phyloP scores from a whole-genome alignment of 2,329 filamentous ascomycete species.

The Neofusicoccum cordaticola region DNA sequence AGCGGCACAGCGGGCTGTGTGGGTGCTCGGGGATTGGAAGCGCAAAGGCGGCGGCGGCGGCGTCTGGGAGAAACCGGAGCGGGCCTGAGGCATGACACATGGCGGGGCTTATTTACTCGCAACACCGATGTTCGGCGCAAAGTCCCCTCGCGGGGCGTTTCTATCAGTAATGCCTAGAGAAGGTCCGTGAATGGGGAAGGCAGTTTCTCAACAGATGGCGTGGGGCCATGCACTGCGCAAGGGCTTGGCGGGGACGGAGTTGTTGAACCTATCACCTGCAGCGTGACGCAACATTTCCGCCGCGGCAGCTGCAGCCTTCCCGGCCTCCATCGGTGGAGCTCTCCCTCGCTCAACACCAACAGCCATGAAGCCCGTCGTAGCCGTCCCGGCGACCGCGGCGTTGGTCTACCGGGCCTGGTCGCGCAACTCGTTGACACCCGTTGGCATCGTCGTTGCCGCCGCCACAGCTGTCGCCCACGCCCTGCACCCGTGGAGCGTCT shows the following conservation, averaged over 20 bases:
- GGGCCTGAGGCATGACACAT: too few relatives aligned
- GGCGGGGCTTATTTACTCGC: too few relatives aligned
- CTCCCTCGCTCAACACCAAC: constrained; percentile 4
- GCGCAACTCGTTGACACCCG: constrained; percentile 66
- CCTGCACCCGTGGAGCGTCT: constrained; percentile 89
- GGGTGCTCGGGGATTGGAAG: not conserved
- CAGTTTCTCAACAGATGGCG: not conserved
- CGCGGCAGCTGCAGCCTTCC: not conserved
- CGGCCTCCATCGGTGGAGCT: constrained; percentile 5
- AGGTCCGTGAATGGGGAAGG: not conserved
- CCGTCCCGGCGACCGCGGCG: constrained; percentile 31
- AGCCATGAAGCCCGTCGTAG: constrained; percentile 25
- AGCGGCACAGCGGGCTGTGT: too few relatives aligned
- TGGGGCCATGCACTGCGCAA: not conserved
- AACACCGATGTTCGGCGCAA: not conserved
- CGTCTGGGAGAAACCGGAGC: not conserved
- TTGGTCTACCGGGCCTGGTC: constrained; percentile 41
- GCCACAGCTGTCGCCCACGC: constrained; percentile 78
- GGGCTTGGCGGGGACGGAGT: not conserved
- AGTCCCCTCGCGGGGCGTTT: not conserved
- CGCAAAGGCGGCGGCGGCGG: not conserved
- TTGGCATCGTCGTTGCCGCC: constrained; percentile 69
- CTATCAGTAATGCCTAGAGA: not conserved
- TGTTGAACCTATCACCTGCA: not conserved
- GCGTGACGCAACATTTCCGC: not conserved